Conservation (phyloP, 83 land plant species). For the Picea abies region DNA sequence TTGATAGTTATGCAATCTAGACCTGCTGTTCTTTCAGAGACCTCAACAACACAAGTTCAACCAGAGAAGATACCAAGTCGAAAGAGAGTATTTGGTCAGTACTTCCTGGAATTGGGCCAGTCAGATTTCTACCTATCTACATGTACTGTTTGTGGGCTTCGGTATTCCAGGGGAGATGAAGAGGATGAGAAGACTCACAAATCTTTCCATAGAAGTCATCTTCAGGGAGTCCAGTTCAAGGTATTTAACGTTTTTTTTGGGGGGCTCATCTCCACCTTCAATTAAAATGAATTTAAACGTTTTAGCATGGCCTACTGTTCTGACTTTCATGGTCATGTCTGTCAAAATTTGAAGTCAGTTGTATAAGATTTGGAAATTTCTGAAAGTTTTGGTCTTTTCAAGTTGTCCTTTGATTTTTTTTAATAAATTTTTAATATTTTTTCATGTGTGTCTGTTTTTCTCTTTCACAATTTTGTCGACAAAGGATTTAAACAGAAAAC, state of each 20-base stretch:
- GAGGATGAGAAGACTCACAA: constrained; percentile 78
- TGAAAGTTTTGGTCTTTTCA: neutral
- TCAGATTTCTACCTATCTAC: constrained; percentile 73
- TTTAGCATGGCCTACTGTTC: neutral
- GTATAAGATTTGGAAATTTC: neutral
- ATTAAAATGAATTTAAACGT: neutral
- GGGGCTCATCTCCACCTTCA: neutral
- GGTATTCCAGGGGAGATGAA: constrained; percentile 77
- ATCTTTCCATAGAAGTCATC: constrained; percentile 65
- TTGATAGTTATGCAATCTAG: neutral
- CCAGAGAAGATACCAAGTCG: constrained; percentile 35
- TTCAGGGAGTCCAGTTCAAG: constrained; percentile 83
- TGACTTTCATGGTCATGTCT: neutral
- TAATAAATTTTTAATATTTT: neutral
- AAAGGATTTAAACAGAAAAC: neutral
- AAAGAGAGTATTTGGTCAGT: constrained; percentile 79
- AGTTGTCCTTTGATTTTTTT: neutral
- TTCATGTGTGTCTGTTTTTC: neutral
- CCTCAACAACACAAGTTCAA: neutral
- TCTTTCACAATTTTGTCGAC: neutral
- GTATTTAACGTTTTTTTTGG: constrained; percentile 20
- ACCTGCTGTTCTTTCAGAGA: constrained; percentile 9
- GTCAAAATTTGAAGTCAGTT: no score
- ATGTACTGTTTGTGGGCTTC: constrained; percentile 73
- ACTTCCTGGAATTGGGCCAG: constrained; percentile 87